Evolutionary conservation across 805 yeast genomes (phyloP).

Genomic region (Metschnikowia sp.): DNA sequence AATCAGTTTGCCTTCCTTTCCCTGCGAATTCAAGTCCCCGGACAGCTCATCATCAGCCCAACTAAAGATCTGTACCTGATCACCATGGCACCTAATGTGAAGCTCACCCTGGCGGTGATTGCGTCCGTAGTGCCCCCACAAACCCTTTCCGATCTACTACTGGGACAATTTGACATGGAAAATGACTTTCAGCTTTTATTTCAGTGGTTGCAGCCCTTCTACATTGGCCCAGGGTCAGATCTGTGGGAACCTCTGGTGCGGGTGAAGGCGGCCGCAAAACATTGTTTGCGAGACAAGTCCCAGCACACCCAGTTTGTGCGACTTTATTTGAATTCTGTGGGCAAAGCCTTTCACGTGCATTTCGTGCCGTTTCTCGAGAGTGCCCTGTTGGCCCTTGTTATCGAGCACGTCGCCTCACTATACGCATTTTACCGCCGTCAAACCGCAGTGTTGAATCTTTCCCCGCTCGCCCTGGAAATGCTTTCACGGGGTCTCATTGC

Average conservation of each 20-base stretch:
- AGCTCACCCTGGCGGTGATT: conserved; percentile 9
- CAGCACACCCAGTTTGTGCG: conserved; percentile 33
- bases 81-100: conserved; percentile 4
- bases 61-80: not conserved
- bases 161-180: conserved; percentile 25
- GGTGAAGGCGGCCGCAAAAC: conserved; percentile 33
- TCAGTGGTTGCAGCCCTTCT: conserved; percentile 32
- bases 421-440: conserved; percentile 24
- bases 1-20: no score
- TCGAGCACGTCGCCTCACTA: conserved; percentile 17
- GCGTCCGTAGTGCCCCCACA: conserved; percentile 10
- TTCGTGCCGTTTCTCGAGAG: conserved; percentile 8
- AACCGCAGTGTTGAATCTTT: conserved; percentile 23
- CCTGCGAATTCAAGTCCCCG: not conserved
- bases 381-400: conserved; percentile 1
- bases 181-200: conserved; percentile 34
- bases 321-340: conserved; percentile 32
- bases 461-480: conserved; percentile 17
- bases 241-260: conserved; percentile 34
- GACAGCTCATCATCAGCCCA: no score
- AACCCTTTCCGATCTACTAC: conserved; percentile 13
- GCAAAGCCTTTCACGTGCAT: conserved; percentile 16
- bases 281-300: conserved; percentile 32
- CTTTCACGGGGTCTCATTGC: conserved; percentile 30
- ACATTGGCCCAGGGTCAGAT: conserved; percentile 10